A percentile compares a stretch with the other conserved stretches of the same genome.
phyloP scores from a whole-genome alignment of 306 rosid species.

The Dryas drummondii region DNA sequence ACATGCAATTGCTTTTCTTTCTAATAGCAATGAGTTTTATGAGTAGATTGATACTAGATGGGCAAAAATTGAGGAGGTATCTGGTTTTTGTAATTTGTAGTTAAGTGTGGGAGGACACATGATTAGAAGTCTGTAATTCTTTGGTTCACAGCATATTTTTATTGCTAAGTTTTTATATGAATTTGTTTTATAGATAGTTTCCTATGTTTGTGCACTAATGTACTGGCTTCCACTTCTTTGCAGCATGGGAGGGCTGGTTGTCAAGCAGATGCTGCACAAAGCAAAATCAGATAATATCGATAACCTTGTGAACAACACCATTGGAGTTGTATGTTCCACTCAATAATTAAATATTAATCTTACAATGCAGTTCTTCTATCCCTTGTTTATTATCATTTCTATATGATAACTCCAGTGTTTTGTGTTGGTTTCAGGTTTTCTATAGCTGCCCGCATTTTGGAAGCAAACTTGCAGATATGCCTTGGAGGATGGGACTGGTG shows the following conservation, averaged over 20 bases:
- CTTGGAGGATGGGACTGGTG: constrained; percentile 94
- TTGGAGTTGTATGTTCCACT: constrained; percentile 68
- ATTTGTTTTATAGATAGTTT: neutral
- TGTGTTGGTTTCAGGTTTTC: constrained; percentile 64
- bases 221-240: constrained; percentile 24
- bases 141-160: neutral
- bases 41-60: too few species aligned
- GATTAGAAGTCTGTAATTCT: neutral
- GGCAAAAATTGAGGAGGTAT: neutral
- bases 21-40: too few species aligned
- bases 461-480: constrained; percentile 98
- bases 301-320: constrained; percentile 78
- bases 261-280: constrained; percentile 86
- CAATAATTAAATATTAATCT: constrained; percentile 17
- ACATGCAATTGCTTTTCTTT: too few species aligned
- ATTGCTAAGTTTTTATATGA: neutral
- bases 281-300: constrained; percentile 66
- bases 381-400: neutral
- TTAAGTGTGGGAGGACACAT: neutral
- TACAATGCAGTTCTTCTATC: constrained; percentile 12
- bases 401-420: constrained; percentile 19
- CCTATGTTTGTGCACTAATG: neutral
- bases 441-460: constrained; percentile 99
- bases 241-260: constrained; percentile 98
- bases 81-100: neutral